Conservation (phyloP, 2,329 filamentous ascomycete species). For the Nigrospora sphaerica region DNA sequence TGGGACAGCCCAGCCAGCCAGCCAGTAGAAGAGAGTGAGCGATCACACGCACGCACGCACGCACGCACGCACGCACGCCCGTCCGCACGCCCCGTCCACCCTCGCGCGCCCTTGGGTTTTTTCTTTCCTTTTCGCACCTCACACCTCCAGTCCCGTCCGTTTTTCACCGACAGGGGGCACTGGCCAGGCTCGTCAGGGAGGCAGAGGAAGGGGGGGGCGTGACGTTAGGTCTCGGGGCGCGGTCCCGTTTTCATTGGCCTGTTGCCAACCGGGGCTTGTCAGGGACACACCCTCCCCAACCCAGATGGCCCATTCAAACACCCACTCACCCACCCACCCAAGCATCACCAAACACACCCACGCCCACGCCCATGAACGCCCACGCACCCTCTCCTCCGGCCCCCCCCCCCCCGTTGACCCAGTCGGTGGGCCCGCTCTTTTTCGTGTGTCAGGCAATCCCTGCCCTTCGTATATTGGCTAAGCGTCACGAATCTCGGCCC, state of each 20-base stretch:
- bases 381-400: slow-evolving; percentile 20
- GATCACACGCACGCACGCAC: slow-evolving; percentile 1
- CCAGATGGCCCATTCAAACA: background rate
- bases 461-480: slow-evolving; percentile 41
- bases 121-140: background rate
- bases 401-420: slow-evolving; percentile 8
- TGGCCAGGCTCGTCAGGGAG: too few relatives aligned
- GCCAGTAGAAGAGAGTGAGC: background rate
- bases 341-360: background rate
- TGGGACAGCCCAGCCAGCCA: background rate
- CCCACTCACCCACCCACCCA: too few relatives aligned
- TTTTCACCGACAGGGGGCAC: too few relatives aligned
- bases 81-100: background rate
- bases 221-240: too few relatives aligned
- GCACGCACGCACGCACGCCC: background rate
- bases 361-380: slow-evolving; percentile 13
- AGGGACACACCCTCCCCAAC: slow-evolving; percentile 1
- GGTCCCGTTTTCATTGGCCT: too few relatives aligned
- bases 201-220: too few relatives aligned
- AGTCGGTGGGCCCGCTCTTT: slow-evolving; percentile 26
- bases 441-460: slow-evolving; percentile 44
- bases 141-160: too few relatives aligned
- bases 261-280: slow-evolving; percentile 1
- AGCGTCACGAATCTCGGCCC: slow-evolving; percentile 8
- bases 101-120: background rate